A percentile compares a stretch with the other conserved stretches of the same genome.
phyloP scores from a whole-genome alignment of 768 basidiomycete genomes.

The Phylloporus sp. region DNA sequence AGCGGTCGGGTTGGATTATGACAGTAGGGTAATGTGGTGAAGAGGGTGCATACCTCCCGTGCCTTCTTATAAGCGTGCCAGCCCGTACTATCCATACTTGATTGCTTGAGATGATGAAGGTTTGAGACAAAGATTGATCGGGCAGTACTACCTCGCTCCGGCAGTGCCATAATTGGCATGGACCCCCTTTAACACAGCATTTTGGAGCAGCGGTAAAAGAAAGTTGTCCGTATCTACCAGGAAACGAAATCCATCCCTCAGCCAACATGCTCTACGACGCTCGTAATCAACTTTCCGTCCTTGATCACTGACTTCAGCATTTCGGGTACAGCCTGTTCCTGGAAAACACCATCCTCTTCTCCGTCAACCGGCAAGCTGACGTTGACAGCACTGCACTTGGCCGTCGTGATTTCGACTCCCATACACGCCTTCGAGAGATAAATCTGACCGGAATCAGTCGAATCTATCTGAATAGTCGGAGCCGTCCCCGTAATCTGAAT shows the following conservation, averaged over 20 bases:
- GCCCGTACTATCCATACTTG: constrained; percentile 66
- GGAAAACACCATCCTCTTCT: constrained; percentile 89
- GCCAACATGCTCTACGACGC: constrained; percentile 81
- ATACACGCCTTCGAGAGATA: constrained; percentile 85
- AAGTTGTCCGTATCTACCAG: background rate
- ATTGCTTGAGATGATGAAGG: background rate
- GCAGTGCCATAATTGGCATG: background rate
- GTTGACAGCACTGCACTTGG: constrained; percentile 92
- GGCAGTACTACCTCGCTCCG: too few species aligned
- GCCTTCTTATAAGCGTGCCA: constrained; percentile 70
- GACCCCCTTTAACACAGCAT: background rate
- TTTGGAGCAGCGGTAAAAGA: background rate
- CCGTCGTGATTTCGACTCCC: constrained; percentile 81
- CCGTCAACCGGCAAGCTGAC: constrained; percentile 79
- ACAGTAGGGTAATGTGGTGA: background rate
- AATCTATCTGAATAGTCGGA: constrained; percentile 91
- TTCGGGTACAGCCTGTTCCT: constrained; percentile 88
- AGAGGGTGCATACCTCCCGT: constrained; percentile 38
- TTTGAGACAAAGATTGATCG: background rate
- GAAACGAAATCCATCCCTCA: constrained; percentile 24
- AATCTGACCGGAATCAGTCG: constrained; percentile 92
- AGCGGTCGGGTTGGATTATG: background rate
- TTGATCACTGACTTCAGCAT: constrained; percentile 86
- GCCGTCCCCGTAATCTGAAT: constrained; percentile 86
- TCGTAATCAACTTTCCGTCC: constrained; percentile 82